phyloP scores from a whole-genome alignment of 177 flowering plant species.

The Telopea speciosissima region DNA sequence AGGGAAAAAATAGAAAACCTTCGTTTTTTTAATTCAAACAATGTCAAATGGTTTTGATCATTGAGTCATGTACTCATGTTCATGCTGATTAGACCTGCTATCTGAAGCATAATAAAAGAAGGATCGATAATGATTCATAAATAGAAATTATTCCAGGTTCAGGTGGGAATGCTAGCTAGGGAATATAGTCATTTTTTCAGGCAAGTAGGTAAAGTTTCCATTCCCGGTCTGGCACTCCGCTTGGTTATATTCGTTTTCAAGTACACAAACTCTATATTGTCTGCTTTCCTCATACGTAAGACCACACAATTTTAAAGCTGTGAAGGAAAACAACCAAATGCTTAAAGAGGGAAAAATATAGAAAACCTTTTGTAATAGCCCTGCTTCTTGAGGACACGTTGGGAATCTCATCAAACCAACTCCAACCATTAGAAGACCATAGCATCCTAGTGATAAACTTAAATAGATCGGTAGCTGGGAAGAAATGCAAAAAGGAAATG shows the following conservation, averaged over 20 bases:
- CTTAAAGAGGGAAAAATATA: neutral
- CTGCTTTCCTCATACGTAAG: neutral
- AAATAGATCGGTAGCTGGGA: slow-evolving; percentile 74
- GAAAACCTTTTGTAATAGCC: slow-evolving; percentile 68
- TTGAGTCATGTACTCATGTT: neutral
- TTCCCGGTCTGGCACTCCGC: too few relatives aligned
- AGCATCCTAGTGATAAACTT: slow-evolving; percentile 77
- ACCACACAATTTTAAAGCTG: neutral
- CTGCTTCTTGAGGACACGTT: slow-evolving; percentile 86
- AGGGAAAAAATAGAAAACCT: too few relatives aligned
- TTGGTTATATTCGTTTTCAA: too few relatives aligned
- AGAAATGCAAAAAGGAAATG: slow-evolving; percentile 3
- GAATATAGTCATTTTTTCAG: too few relatives aligned
- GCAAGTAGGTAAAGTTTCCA: too few relatives aligned
- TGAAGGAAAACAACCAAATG: neutral
- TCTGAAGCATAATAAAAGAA: too few relatives aligned
- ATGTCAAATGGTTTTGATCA: too few relatives aligned
- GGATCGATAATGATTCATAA: too few relatives aligned
- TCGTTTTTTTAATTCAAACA: too few relatives aligned
- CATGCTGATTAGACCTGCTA: too few relatives aligned
- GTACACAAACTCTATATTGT: neutral
- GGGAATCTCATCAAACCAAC: slow-evolving; percentile 85
- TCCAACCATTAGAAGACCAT: slow-evolving; percentile 96
- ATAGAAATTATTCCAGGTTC: too few relatives aligned
- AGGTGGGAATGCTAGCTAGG: too few relatives aligned